Conservation (phyloP, 108 stramenopile species). For the Pseudonitzschia pungens region DNA sequence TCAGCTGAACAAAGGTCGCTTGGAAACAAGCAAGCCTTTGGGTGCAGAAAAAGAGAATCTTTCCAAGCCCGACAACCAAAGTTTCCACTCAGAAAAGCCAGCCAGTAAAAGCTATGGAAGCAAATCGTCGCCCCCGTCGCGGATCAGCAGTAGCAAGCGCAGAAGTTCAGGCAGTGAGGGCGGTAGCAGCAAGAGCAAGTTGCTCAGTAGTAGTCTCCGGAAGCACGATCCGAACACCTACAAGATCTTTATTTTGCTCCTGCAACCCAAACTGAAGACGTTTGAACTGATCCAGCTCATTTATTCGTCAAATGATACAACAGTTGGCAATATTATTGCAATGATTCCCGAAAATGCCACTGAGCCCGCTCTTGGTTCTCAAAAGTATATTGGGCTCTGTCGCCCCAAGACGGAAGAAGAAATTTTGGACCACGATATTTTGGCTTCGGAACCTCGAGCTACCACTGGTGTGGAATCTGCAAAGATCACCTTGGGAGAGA, state of each 20-base stretch:
- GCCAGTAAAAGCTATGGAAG: not conserved
- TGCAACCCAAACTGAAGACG: slow-evolving; percentile 49
- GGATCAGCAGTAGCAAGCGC: not conserved
- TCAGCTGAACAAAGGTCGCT: slow-evolving; percentile 14
- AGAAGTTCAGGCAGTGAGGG: not conserved
- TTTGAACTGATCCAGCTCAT: slow-evolving; percentile 61
- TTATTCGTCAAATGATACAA: slow-evolving; percentile 43
- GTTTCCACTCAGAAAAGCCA: slow-evolving; percentile 16
- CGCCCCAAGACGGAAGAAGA: slow-evolving; percentile 45
- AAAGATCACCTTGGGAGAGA: slow-evolving; percentile 49
- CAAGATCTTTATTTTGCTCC: slow-evolving; percentile 56
- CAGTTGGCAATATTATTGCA: slow-evolving; percentile 48
- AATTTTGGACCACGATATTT: slow-evolving; percentile 29
- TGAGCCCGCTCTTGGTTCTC: slow-evolving; percentile 44
- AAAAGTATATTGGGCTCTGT: slow-evolving; percentile 51
- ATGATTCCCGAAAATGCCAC: slow-evolving; percentile 61
- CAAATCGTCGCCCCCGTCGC: not conserved
- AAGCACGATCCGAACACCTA: slow-evolving; percentile 31
- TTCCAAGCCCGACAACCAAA: not conserved
- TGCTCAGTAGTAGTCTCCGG: not conserved
- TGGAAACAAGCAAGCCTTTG: not conserved
- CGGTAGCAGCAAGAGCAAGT: slow-evolving; percentile 5
- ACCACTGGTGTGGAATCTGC: slow-evolving; percentile 27
- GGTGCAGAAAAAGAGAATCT: slow-evolving; percentile 6
- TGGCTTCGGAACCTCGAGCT: slow-evolving; percentile 25